These are phyloP conservation scores for Claviceps citrina DNA, from an alignment of 2,329 filamentous ascomycete species.

Conservation along the genomic window DNA sequence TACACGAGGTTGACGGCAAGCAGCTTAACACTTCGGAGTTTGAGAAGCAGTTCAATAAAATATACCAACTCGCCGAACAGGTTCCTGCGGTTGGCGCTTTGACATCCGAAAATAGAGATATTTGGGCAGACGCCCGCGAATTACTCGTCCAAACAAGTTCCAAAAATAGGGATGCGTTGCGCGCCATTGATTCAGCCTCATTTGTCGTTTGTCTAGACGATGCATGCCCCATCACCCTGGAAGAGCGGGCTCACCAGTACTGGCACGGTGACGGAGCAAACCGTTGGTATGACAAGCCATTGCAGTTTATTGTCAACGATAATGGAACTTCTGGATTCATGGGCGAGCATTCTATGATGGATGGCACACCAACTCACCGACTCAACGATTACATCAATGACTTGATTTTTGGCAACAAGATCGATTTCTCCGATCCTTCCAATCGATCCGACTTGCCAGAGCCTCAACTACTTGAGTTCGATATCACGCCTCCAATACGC, in stretches of 20 bases:
- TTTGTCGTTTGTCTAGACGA: slow-evolving; percentile 93
- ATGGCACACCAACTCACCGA: slow-evolving; percentile 91
- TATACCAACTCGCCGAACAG: slow-evolving; percentile 63
- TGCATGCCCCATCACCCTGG: slow-evolving; percentile 75
- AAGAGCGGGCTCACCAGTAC: slow-evolving; percentile 90
- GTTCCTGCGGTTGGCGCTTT: slow-evolving; percentile 65
- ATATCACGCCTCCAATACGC: slow-evolving; percentile 57
- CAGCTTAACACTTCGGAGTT: slow-evolving; percentile 81
- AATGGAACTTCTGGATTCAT: slow-evolving; percentile 96
- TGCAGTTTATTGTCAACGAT: slow-evolving; percentile 96
- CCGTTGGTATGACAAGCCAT: slow-evolving; percentile 94
- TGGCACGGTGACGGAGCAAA: slow-evolving; percentile 96
- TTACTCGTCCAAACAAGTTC: slow-evolving; percentile 61
- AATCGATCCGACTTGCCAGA: slow-evolving; percentile 75
- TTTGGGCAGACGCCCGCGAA: slow-evolving; percentile 74
- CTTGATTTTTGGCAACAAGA: slow-evolving; percentile 83
- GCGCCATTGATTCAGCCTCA: slow-evolving; percentile 72
- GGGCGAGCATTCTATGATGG: slow-evolving; percentile 99
- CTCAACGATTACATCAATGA: slow-evolving; percentile 90
- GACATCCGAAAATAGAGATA: slow-evolving; percentile 83
- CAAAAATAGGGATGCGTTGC: slow-evolving; percentile 61
- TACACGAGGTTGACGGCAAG: slow-evolving; percentile 64
- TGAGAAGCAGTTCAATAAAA: slow-evolving; percentile 70
- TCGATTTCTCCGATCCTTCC: slow-evolving; percentile 67
- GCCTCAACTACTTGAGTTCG: slow-evolving; percentile 62